Conservation (phyloP, 768 basidiomycete genomes). For the Lentinula detonsa region DNA sequence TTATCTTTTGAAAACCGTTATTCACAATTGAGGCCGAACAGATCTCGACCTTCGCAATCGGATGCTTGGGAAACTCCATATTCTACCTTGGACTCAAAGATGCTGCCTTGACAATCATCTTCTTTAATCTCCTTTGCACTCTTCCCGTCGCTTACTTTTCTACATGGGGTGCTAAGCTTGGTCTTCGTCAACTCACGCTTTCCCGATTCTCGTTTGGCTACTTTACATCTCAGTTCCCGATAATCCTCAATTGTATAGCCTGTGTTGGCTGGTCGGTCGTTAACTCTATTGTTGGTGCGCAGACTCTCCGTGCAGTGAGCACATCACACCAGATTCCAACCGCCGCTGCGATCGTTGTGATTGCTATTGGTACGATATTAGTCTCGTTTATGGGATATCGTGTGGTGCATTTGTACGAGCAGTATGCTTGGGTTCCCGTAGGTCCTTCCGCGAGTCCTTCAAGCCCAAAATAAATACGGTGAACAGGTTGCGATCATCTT, state of each 20-base stretch:
- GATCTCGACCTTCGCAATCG: conserved; percentile 1
- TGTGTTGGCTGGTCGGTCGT: conserved; percentile 55
- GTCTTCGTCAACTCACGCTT: conserved; percentile 56
- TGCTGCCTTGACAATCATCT: not conserved
- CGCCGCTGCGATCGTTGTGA: not conserved
- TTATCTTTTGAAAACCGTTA: too few species aligned
- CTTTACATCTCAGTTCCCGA: not conserved
- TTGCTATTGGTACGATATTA: not conserved
- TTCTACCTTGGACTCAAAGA: not conserved
- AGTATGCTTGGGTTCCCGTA: conserved; percentile 3
- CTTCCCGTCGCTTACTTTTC: conserved; percentile 1
- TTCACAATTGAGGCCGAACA: not conserved
- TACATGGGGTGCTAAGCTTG: conserved; percentile 55
- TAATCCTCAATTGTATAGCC: conserved; percentile 13
- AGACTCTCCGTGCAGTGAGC: conserved; percentile 21
- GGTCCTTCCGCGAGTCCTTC: not conserved
- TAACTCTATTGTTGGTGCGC: conserved; percentile 57
- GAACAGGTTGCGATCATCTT: not conserved
- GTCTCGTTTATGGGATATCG: conserved; percentile 3
- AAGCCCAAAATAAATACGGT: not conserved
- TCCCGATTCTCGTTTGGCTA: conserved; percentile 16
- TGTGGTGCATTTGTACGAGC: conserved; percentile 2
- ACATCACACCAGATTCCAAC: not conserved
- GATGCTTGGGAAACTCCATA: not conserved
- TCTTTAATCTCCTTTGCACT: conserved; percentile 1